phyloP scores from a whole-genome alignment of 768 basidiomycete species.

The Mycena haematopus region DNA sequence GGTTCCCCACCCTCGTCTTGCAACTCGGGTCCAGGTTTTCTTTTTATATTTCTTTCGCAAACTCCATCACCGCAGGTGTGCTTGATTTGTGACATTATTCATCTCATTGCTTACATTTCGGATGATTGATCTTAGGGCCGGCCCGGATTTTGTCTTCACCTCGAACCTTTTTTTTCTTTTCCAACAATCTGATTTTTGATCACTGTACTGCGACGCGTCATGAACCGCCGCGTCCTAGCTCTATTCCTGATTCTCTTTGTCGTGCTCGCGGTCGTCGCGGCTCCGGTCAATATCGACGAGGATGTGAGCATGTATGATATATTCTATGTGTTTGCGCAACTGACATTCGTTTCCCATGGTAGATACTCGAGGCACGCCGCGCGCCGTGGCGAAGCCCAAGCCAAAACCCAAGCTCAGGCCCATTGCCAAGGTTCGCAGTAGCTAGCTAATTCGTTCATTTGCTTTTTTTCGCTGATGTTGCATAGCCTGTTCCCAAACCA shows the following conservation, averaged over 20 bases:
- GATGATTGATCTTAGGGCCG: no score
- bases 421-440: not conserved
- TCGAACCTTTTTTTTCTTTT: no score
- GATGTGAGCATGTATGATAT: not conserved
- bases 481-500: no score
- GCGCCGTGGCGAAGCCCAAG: not conserved
- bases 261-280: slow-evolving; percentile 14
- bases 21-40: no score
- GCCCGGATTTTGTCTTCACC: not conserved
- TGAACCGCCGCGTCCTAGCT: slow-evolving; percentile 16
- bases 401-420: not conserved
- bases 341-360: not conserved
- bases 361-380: not conserved
- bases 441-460: no score
- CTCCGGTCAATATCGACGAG: not conserved
- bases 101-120: no score
- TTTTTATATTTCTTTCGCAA: not conserved
- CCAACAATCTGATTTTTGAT: not conserved
- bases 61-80: not conserved
- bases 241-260: slow-evolving; percentile 7
- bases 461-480: no score
- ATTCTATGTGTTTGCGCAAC: not conserved
- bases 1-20: no score
- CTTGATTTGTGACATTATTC: no score
- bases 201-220: slow-evolving; percentile 1